Evolutionary conservation across 2,329 filamentous ascomycete species (phyloP).

Genomic region (Aureobasidium sp.): DNA sequence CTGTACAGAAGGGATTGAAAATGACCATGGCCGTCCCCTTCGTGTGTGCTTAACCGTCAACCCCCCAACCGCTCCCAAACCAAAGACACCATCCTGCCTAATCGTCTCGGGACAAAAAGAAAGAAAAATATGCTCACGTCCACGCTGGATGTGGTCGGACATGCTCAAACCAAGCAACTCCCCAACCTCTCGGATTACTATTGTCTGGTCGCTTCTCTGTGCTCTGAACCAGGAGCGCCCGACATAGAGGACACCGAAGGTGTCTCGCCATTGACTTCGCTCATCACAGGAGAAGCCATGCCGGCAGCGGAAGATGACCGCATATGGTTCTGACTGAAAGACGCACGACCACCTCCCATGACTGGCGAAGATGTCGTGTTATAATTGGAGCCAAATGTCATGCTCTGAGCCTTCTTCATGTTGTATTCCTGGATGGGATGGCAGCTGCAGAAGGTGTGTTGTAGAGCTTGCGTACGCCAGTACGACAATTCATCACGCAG

Average conservation of each 20-base stretch:
- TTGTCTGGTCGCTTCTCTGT: neutral
- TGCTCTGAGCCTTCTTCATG: constrained; percentile 22
- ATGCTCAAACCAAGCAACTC: neutral
- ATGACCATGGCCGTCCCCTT: neutral
- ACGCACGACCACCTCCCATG: neutral
- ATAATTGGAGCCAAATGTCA: constrained; percentile 1
- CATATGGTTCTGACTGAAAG: neutral
- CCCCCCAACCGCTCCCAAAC: neutral
- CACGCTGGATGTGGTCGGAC: neutral
- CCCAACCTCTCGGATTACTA: neutral
- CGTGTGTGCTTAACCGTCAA: neutral
- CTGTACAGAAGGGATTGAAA: neutral
- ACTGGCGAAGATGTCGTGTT: neutral
- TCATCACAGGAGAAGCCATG: neutral
- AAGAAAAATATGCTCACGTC: neutral
- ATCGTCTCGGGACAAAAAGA: neutral
- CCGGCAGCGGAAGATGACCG: neutral
- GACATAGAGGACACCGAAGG: neutral
- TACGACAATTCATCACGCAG: constrained; percentile 28
- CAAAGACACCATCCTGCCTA: neutral
- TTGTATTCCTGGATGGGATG: constrained; percentile 29
- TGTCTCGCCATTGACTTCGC: neutral
- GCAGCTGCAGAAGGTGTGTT: constrained; percentile 30
- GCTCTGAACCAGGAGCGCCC: neutral
- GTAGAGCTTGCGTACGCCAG: constrained; percentile 28